Base-by-base conservation (phyloP, 2,329 filamentous ascomycete species). In the Pseudopyrenochaeta lycopersici region DNA sequence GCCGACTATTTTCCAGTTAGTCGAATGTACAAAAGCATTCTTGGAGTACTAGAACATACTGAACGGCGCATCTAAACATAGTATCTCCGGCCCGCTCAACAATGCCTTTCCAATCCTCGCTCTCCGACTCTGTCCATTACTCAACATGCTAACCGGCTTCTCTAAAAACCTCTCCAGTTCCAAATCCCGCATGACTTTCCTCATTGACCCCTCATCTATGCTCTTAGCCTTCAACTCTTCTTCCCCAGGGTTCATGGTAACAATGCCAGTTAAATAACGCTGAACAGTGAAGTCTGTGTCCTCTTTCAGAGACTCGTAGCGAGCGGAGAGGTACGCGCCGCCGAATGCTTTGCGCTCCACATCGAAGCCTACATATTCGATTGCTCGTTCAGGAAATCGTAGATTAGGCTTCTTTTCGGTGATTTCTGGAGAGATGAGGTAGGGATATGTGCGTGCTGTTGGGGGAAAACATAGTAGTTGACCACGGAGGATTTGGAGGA, bases 291-390 rank as follows among this genome's bases (percentile, higher is more conserved):
- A 96, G 74, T 98, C 95, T 1, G 90, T 96, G 48, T 87, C 88
- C 76, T 97, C 94, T 29, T 91, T 84, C 32, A 89, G 82, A 54
- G 90, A 93, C 80, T 99, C 95, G 73, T 98, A 99, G 33, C 95
- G 84, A 14, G 92, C 92, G 54, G 91, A 92, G 15, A 98, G 79
- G 72, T 97, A 97, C 4, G 92, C 88, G 1, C 84, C 82, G 5
- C 84, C 78, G 12, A 85, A 77, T 43, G 81, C 77, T 5, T 83
- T 82, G 21, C 86, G 83, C 63, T 93, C 90, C 2, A 86, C 87
- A 68, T 92, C 90, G 69, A 98, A 98, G 0, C 95, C 94, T 9
- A 98, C 92, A 80, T 97, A 94, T 64, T 89, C 88, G 52, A 99
- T 89, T 0, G 92, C 92, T 60, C 82, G 82, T 11, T 81, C 81